Conservation (phyloP, 2,329 filamentous ascomycete species). For the Ceratocystis colombiana region DNA sequence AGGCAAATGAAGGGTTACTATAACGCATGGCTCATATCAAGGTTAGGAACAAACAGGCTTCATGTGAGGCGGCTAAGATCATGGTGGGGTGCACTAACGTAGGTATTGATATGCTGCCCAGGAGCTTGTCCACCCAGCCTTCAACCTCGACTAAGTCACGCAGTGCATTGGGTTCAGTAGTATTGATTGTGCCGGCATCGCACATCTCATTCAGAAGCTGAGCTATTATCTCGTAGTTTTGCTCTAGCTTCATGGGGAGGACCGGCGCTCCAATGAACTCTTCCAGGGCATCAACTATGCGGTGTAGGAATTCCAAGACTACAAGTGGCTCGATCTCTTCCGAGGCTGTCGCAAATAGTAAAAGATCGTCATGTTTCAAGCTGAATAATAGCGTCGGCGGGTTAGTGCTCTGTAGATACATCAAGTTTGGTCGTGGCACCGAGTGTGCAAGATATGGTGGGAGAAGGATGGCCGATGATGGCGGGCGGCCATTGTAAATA, state of each 20-base stretch:
- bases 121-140: constrained; percentile 75
- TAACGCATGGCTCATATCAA: background rate
- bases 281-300: constrained; percentile 82
- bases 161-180: constrained; percentile 86
- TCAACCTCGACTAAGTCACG: constrained; percentile 87
- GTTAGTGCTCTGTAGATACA: constrained; percentile 71
- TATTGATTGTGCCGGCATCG: constrained; percentile 78
- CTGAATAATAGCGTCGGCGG: constrained; percentile 86
- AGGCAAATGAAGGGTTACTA: constrained; percentile 37
- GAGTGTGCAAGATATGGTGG: constrained; percentile 80
- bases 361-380: constrained; percentile 72
- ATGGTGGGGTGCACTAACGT: constrained; percentile 40
- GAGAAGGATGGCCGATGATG: constrained; percentile 64
- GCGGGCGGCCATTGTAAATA: constrained; percentile 72
- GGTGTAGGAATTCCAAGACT: constrained; percentile 87
- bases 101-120: constrained; percentile 78
- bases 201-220: constrained; percentile 94
- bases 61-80: background rate
- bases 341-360: constrained; percentile 77
- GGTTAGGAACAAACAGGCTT: constrained; percentile 23
- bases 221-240: constrained; percentile 83
- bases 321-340: constrained; percentile 81
- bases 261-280: constrained; percentile 87
- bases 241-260: constrained; percentile 75
- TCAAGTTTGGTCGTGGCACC: constrained; percentile 68